Evolutionary conservation across 1,284 basidiomycete genomes (phyloP), one percentile per base, ranked within the genome.

Genomic region (Moesziomyces antarcticus): DNA sequence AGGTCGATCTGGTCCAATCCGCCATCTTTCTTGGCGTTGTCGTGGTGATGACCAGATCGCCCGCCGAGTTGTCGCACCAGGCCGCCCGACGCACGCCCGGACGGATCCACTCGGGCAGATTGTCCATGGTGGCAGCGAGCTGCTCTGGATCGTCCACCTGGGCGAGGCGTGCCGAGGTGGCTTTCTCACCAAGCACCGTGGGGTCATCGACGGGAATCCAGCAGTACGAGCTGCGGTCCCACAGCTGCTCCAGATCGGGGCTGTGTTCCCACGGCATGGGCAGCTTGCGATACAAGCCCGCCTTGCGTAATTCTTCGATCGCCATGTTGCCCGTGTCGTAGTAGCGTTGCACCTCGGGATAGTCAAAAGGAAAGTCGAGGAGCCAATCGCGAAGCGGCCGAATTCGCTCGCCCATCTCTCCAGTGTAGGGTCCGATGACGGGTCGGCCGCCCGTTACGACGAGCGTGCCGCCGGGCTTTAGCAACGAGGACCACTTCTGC

Each of bases 171-270:
- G 66, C 45, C 20, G 56, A 59, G 10, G 66, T 69, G 3, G 66
- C 66, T 10, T 44, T 22, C 43, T 69, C 66, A 5, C 66, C 66
- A 16, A 69, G 43, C 13, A 72, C 56, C 7, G 52, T 66, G 10
- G 56, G 60, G 55, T 74, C 71, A 49, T 74, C 71, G 48, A 74
- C 58, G 24, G 66, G 66, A 33, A 74, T 61, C 66, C 66, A 70
- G 48, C 44, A 49, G 55, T 58, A 69, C 40, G 66, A 65, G 2
- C n/a, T 21, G 24, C 52, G 55, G 6, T 74, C 71, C 71, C 71
- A 74, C 14, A 74, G 62, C 30, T 53, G 21, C 18, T 30, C 58
- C 1, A 74, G 52, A 1, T 49, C 55, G 8, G 50, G 10, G 16
- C 40, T 48, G 41, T 61, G 53, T 5, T 65, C 48, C 71, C 71